These are phyloP conservation scores for Laburnicola sp. DNA, from an alignment of 2,329 filamentous ascomycete genomes.

Conservation along the genomic window DNA sequence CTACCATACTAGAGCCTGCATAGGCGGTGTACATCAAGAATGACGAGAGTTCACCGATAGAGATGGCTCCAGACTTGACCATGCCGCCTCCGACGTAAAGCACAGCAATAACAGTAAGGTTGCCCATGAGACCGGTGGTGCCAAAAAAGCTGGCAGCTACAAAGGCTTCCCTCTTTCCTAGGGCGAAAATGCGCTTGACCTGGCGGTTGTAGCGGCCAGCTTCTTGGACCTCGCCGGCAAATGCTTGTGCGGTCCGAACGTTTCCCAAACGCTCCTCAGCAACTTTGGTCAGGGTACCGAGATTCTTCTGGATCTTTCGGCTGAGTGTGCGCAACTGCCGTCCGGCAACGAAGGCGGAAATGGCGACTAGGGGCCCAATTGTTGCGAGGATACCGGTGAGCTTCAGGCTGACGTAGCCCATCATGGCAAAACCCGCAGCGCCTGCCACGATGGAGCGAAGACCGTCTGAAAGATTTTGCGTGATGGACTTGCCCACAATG, in stretches of 20 bases:
- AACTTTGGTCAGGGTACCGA: slow-evolving; percentile 93
- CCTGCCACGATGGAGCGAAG: slow-evolving; percentile 88
- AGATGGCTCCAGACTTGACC: slow-evolving; percentile 83
- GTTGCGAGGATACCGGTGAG: slow-evolving; percentile 83
- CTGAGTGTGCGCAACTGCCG: slow-evolving; percentile 86
- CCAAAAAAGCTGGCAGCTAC: slow-evolving; percentile 91
- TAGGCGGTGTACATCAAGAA: slow-evolving; percentile 99
- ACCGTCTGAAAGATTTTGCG: slow-evolving; percentile 96
- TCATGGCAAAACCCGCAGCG: slow-evolving; percentile 83
- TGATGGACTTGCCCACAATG: slow-evolving; percentile 97
- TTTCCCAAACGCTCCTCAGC: slow-evolving; percentile 97
- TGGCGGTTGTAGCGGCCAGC: slow-evolving; percentile 89
- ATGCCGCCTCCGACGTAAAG: slow-evolving; percentile 89
- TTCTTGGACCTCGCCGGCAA: slow-evolving; percentile 90
- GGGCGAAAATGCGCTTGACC: slow-evolving; percentile 85
- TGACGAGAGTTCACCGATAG: slow-evolving; percentile 87
- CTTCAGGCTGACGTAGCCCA: slow-evolving; percentile 94
- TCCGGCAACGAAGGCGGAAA: slow-evolving; percentile 90
- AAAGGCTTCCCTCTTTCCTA: slow-evolving; percentile 84
- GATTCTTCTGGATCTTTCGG: slow-evolving; percentile 88
- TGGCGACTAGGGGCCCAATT: slow-evolving; percentile 86
- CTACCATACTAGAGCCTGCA: slow-evolving; percentile 83
- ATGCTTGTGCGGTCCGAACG: slow-evolving; percentile 94
- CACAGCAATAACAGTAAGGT: slow-evolving; percentile 91
- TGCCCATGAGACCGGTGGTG: slow-evolving; percentile 85